phyloP scores from a whole-genome alignment of 140 eudicot species.

The Erigeron philadelphicus region DNA sequence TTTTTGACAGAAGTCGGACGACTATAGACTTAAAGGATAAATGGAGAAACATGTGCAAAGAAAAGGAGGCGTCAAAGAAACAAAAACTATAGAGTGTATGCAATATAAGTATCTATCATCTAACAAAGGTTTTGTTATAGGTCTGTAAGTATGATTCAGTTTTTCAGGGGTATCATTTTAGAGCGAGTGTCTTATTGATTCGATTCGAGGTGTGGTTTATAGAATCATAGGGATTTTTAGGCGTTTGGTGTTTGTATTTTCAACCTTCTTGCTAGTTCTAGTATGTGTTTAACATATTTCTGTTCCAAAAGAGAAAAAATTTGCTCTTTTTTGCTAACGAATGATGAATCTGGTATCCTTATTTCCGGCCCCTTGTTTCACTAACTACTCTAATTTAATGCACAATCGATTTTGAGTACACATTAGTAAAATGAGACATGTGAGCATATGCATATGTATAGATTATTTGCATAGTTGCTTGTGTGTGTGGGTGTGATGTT shows the following conservation, averaged over 20 bases:
- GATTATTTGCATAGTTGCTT: slow-evolving; percentile 14
- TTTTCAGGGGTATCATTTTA: too few species aligned
- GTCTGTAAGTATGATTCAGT: neutral
- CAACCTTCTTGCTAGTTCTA: too few species aligned
- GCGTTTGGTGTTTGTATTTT: too few species aligned
- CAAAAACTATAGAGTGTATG: slow-evolving; percentile 17
- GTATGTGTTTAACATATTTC: too few species aligned
- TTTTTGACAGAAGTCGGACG: slow-evolving; percentile 30
- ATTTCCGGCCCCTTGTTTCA: neutral
- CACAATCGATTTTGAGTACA: neutral
- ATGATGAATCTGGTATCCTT: neutral
- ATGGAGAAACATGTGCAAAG: slow-evolving; percentile 41
- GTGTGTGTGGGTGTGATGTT: slow-evolving; percentile 16
- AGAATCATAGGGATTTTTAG: too few species aligned
- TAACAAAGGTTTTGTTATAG: neutral
- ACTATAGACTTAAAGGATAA: slow-evolving; percentile 35
- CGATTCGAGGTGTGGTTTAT: too few species aligned
- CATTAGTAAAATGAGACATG: slow-evolving; percentile 11
- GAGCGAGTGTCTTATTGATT: too few species aligned
- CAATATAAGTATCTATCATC: neutral
- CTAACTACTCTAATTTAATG: neutral
- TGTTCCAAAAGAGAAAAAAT: too few species aligned
- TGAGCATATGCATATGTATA: slow-evolving; percentile 8
- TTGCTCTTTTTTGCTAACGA: too few species aligned
- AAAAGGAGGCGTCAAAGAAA: slow-evolving; percentile 20